Base-by-base conservation (phyloP, 306 rosid species). In the Vigna mungo region DNA sequence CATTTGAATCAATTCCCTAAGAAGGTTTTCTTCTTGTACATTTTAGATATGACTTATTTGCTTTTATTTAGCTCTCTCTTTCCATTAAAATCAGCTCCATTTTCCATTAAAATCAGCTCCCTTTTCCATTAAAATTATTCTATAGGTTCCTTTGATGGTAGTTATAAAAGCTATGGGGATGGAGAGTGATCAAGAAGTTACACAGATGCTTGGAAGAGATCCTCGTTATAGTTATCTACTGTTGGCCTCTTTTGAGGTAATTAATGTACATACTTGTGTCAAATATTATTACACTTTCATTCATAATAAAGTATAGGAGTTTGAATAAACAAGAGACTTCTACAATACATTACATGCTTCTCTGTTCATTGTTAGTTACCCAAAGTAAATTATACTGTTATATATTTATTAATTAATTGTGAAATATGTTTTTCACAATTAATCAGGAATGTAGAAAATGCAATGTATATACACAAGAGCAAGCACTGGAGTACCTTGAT, bases 111-210 rank as follows among this genome's bases (percentile, higher is more conserved):
- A 70, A 39, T 27, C 75, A 36, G 13, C 48, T 51, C 6, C 25
- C 36, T 9, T 23, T 23, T 23, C 36, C 63, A 58, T 23, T 25
- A 58, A 54, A 54, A 54, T 54, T 54, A 63, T 68, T 60, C 77
- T 75, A 25, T 75, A 93, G 98, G 89, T 89, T 59, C 66, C 66
- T 59, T 43, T 59, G 13, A 59, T 59, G 66, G 84, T 81, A 21
- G 96, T 92, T 79, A 85, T 94, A 91, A 91, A 91, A 84, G 98
- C 92, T 76, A 92, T 92, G 98, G 98, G 97, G 79, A 92, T 94
- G 96, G 88, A 88, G 80, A 83, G 89, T 72, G 91, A 89, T 82
- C 98, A 94, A 86, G 97, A 94, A 87, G 90, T 94, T 58, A 80
- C 86, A 32, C 96, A 92, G 76, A 92, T 94, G 97, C 55, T 94